Percentiles rank a stretch among this genome's conserved stretches.
phyloP scores from a whole-genome alignment of 2,329 filamentous ascomycete species.

The Magnaporthales sp. region DNA sequence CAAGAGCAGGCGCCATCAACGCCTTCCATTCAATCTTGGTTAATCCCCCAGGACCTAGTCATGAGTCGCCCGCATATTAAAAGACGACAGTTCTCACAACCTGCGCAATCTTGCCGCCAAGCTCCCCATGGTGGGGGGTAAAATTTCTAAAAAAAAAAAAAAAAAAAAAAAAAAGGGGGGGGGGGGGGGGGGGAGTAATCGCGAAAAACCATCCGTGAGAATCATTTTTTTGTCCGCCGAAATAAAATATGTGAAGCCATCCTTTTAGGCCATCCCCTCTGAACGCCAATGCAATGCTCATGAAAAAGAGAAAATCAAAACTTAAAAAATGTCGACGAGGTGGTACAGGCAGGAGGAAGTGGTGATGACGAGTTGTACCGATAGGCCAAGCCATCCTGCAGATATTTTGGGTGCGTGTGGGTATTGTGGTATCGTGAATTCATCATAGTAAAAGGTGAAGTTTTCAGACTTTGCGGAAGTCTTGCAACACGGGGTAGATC shows the following conservation, averaged over 20 bases:
- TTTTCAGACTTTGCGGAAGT: conserved; percentile 49
- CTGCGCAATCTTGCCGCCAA: conserved; percentile 8
- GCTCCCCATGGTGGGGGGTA: not conserved
- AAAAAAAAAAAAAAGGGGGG: too few relatives aligned
- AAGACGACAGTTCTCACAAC: conserved; percentile 8
- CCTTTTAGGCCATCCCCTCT: conserved; percentile 16
- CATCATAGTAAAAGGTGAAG: conserved; percentile 26
- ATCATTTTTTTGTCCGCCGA: conserved; percentile 7
- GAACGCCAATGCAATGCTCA: conserved; percentile 54
- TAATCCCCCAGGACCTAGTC: conserved; percentile 2
- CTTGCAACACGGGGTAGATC: conserved; percentile 91
- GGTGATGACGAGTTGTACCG: not conserved
- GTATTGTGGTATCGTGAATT: conserved; percentile 38
- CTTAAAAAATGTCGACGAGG: conserved; percentile 10
- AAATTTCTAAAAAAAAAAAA: not conserved
- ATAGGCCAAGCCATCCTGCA: conserved; percentile 1
- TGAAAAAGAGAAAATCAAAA: conserved; percentile 14
- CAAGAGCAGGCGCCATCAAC: not conserved
- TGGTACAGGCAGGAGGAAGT: conserved; percentile 19
- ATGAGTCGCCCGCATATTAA: conserved; percentile 3
- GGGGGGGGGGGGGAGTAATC: not conserved
- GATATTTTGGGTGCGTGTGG: conserved; percentile 6
- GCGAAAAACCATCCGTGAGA: conserved; percentile 1
- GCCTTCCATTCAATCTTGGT: not conserved
- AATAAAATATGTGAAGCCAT: conserved; percentile 6